Conservation (phyloP, 768 basidiomycete species). For the Lentinula raphanica region DNA sequence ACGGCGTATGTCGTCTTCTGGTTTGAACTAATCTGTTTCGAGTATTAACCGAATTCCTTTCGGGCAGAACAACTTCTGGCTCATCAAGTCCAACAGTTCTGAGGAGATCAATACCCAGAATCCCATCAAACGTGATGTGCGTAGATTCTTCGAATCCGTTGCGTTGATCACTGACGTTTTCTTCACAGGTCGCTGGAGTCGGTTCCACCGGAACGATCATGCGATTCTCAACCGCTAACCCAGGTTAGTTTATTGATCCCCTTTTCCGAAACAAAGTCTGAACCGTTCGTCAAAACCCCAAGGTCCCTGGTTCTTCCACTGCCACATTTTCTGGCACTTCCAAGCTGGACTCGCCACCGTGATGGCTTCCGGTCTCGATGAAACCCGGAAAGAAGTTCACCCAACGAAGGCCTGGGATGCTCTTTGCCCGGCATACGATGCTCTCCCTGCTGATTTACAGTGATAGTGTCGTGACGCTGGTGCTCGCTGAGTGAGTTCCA, state of each 20-base stretch:
- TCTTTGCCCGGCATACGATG: conserved; percentile 21
- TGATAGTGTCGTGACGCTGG: not conserved
- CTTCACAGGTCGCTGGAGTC: conserved; percentile 13
- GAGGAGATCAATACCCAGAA: conserved; percentile 35
- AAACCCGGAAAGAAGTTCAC: conserved; percentile 8
- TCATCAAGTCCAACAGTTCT: conserved; percentile 32
- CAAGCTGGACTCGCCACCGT: conserved; percentile 38
- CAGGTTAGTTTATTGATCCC: conserved; percentile 25
- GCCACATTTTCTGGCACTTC: conserved; percentile 35
- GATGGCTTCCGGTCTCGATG: conserved; percentile 26
- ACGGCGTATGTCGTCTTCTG: conserved; percentile 17
- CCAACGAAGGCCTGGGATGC: conserved; percentile 18
- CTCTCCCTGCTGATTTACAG: conserved; percentile 1
- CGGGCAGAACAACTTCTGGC: conserved; percentile 31
- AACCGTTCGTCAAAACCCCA: not conserved
- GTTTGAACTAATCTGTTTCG: not conserved
- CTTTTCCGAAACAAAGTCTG: too few relatives aligned
- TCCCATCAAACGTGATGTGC: conserved; percentile 35
- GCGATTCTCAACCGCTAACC: conserved; percentile 52
- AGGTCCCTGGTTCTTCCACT: conserved; percentile 27
- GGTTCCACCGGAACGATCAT: conserved; percentile 26
- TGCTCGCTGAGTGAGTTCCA: not conserved
- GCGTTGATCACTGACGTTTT: not conserved
- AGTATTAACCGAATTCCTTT: not conserved
- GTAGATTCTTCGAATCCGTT: not conserved